Evolutionary conservation across 345 rosid genomes (phyloP).

Genomic region (Linum tenue): DNA sequence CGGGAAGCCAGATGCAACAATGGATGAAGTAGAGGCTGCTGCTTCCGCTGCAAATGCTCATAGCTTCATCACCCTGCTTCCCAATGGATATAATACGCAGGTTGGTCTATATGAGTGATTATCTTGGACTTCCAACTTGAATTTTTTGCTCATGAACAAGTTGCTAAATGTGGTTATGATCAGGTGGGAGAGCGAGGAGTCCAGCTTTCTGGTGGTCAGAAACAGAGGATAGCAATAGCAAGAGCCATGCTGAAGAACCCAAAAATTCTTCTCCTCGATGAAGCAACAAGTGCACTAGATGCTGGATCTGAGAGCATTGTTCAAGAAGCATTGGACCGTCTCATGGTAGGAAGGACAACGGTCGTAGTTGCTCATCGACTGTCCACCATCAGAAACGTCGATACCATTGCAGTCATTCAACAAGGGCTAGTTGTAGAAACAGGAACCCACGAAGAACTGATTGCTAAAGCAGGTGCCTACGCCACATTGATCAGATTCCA

Average conservation of each 20-base stretch:
- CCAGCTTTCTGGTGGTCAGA: constrained; percentile 97
- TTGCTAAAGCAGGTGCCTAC: constrained; percentile 75
- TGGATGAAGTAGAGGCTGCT: constrained; percentile 93
- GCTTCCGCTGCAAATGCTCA: constrained; percentile 90
- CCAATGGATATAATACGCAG: constrained; percentile 93
- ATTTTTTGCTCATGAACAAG: not conserved
- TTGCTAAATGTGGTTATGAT: not conserved
- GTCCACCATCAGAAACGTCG: constrained; percentile 87
- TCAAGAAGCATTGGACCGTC: constrained; percentile 94
- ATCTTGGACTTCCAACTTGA: not conserved
- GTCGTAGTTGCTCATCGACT: constrained; percentile 97
- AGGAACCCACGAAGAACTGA: constrained; percentile 85
- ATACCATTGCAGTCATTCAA: constrained; percentile 88
- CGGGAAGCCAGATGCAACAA: constrained; percentile 82
- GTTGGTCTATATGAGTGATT: constrained; percentile 22
- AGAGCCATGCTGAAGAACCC: constrained; percentile 97
- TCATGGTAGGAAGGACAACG: constrained; percentile 96
- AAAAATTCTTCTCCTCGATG: constrained; percentile 87
- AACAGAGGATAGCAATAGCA: constrained; percentile 97
- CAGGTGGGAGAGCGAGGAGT: constrained; percentile 98
- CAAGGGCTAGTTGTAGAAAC: constrained; percentile 97
- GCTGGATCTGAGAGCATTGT: constrained; percentile 97
- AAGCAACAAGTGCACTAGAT: constrained; percentile 99
- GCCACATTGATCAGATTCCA: constrained; percentile 90
- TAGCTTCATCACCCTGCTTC: constrained; percentile 85